Evolutionary conservation across 768 basidiomycete genomes (phyloP), one percentile per base, ranked within the genome.

Genomic region (Lactifluus pinguis): DNA sequence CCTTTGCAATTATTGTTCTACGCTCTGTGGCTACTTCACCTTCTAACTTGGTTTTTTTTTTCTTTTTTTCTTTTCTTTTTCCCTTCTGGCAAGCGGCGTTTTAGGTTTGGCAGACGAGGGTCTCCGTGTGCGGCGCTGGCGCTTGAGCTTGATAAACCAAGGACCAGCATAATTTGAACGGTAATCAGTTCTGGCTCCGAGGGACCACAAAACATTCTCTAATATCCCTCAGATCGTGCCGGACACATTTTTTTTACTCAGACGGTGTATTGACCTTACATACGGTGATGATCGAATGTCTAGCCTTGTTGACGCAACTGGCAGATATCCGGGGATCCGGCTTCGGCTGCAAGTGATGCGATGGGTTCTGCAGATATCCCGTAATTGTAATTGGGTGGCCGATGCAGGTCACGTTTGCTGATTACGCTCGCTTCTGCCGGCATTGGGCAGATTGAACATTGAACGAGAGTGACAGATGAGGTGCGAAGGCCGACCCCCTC

Each of bases 91-190:
- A 58, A 58, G 61, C 61, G 56, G 61, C 61, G 57, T 62, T 58
- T 62, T 62, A 54, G 48, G 61, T 62, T 62, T 62, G 61, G 61
- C 61, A 62, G 61, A 62, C 34, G 61, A 62, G 57, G 56, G 61
- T 54, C 61, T 49, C 61, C 61, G 61, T 54, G 56, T 44, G 61
- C 48, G 61, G 61, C 61, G 61, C 60, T 48, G 55, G 61, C 61
- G 61, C 57, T 58, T 45, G 56, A 58, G 48, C 17, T 47, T 58
- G 61, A 57, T 56, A 61, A 61, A 32, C 42, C 25, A 25, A 49
- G 44, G 55, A 49, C 47, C 29, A 62, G 36, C n/a, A 62, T 39
- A 53, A 42, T 14, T 9, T 4, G 38, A 55, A 39, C 49, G 47
- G 50, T 6, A 36, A 42, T 49, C 39, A 29, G 42, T 49, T 32